Conservation (phyloP, 495 filamentous ascomycete species). For the Podospora pseudocomata region DNA sequence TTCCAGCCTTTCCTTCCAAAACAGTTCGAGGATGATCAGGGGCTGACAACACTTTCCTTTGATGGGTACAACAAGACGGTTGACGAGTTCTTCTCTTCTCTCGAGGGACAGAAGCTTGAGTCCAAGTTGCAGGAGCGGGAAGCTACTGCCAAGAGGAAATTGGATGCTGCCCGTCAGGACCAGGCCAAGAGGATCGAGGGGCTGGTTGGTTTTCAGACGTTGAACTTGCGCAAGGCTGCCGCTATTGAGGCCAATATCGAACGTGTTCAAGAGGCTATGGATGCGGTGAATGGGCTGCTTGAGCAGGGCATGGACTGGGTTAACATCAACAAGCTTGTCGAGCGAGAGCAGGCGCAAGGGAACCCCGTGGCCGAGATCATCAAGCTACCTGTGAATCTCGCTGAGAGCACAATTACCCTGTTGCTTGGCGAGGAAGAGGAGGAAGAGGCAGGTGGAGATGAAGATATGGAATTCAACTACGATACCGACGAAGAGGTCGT, state of each 20-base stretch:
- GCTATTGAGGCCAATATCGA: constrained; percentile 87
- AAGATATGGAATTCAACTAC: constrained; percentile 54
- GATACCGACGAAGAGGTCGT: constrained; percentile 63
- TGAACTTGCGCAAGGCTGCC: constrained; percentile 83
- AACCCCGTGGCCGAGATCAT: constrained; percentile 88
- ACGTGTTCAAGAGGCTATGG: constrained; percentile 85
- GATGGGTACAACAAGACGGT: constrained; percentile 87
- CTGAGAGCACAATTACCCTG: constrained; percentile 84
- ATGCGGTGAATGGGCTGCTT: constrained; percentile 83
- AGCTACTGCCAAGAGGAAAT: constrained; percentile 71
- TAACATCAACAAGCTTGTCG: constrained; percentile 80
- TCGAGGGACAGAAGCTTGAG: constrained; percentile 90
- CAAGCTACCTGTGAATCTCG: constrained; percentile 79
- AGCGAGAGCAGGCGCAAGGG: constrained; percentile 71
- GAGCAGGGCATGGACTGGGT: constrained; percentile 96
- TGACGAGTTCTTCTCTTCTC: constrained; percentile 93
- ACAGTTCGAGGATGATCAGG: constrained; percentile 70
- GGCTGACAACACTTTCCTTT: constrained; percentile 64
- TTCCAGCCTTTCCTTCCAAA: constrained; percentile 89
- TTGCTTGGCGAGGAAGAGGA: constrained; percentile 66
- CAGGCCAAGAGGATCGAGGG: constrained; percentile 80
- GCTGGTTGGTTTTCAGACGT: constrained; percentile 68
- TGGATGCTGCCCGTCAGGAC: constrained; percentile 75
- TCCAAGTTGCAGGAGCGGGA: constrained; percentile 78
- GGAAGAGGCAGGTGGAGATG: constrained; percentile 43